Evolutionary conservation across 139 green algal genomes (phyloP).

Genomic region (Picochlorum sp.): DNA sequence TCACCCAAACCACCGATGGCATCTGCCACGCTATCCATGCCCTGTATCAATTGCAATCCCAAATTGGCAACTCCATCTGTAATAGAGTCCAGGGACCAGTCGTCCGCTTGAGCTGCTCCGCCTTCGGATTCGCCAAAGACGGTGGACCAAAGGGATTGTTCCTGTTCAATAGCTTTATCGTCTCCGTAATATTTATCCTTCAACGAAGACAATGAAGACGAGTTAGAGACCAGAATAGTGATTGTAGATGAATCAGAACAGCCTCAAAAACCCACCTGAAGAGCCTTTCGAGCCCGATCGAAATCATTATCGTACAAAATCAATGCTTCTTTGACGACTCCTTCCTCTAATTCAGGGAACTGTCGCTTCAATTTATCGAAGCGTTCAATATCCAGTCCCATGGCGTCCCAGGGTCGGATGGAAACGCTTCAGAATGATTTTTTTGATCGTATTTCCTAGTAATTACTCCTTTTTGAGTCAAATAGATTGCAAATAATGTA

Average conservation of each 20-base stretch:
- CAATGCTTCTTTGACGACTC: slow-evolving; percentile 1
- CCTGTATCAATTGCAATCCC: neutral
- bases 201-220: neutral
- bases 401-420: neutral
- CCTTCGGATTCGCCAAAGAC: neutral
- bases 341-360: slow-evolving; percentile 9
- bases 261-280: slow-evolving; percentile 1
- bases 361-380: slow-evolving; percentile 6
- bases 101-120: neutral
- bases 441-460: no score
- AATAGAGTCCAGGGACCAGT: slow-evolving; percentile 8
- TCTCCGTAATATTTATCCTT: slow-evolving; percentile 5
- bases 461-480: no score
- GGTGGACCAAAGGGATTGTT: neutral
- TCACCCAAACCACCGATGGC: slow-evolving; percentile 8
- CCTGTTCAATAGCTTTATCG: slow-evolving; percentile 1
- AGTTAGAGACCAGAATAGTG: neutral
- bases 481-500: no score
- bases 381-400: neutral
- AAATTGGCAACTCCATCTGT: slow-evolving; percentile 5
- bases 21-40: slow-evolving; percentile 10
- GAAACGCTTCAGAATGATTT: no score
- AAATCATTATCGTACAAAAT: slow-evolving; percentile 4
- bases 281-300: neutral
- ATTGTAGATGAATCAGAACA: neutral